phyloP scores from a whole-genome alignment of 495 filamentous ascomycete genomes.

The Neurospora pannonica region DNA sequence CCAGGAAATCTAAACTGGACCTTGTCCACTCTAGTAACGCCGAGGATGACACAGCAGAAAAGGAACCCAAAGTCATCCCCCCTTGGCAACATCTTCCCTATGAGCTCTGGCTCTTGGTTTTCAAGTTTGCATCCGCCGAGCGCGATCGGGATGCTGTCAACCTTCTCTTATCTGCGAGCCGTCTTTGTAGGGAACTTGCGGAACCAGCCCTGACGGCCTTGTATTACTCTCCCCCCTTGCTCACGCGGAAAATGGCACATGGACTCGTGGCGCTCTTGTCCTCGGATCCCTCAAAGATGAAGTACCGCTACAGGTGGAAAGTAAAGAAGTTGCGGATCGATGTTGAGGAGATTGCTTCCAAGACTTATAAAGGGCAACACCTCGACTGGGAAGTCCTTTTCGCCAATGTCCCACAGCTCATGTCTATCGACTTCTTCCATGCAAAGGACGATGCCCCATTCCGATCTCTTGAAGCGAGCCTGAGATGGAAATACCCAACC shows the following conservation, averaged over 20 bases:
- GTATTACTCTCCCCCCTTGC: constrained; percentile 57
- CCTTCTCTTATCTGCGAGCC: constrained; percentile 52
- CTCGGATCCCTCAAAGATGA: constrained; percentile 30
- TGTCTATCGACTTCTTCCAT: constrained; percentile 46
- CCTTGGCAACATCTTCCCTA: constrained; percentile 66
- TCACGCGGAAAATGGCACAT: constrained; percentile 38
- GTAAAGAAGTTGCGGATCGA: constrained; percentile 61
- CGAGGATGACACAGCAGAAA: neutral
- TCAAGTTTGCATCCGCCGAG: constrained; percentile 48
- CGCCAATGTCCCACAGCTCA: constrained; percentile 36
- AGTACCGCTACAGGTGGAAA: constrained; percentile 53
- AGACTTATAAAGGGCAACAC: constrained; percentile 23
- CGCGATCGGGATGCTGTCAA: constrained; percentile 42
- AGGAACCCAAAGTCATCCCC: constrained; percentile 33
- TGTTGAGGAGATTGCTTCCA: constrained; percentile 31
- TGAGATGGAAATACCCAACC: constrained; percentile 57
- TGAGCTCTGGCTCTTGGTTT: constrained; percentile 58
- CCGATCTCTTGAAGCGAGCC: constrained; percentile 30
- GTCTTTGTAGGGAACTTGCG: constrained; percentile 54
- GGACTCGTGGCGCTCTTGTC: constrained; percentile 24
- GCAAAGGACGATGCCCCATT: constrained; percentile 46
- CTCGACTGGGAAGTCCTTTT: constrained; percentile 36
- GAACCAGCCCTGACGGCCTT: constrained; percentile 69
- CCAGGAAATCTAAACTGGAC: neutral
- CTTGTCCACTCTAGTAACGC: neutral